These are phyloP conservation scores for Cutaneotrichosporon spelunceum DNA, from an alignment of 1,284 basidiomycete species.

Conservation along the genomic window DNA sequence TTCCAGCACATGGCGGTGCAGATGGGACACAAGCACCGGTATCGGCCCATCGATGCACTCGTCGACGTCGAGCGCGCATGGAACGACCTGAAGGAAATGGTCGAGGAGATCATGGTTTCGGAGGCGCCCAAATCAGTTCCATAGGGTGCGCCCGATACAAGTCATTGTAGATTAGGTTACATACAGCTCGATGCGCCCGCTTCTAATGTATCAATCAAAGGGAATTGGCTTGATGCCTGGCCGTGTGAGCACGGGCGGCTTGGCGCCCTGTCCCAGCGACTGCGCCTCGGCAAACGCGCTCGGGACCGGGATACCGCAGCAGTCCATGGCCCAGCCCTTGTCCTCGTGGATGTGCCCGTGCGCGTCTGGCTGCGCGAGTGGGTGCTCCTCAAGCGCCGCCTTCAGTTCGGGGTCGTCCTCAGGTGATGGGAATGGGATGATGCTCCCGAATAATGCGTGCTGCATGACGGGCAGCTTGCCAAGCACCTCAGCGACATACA, in stretches of 20 bases:
- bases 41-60: slow-evolving; percentile 21
- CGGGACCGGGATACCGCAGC: slow-evolving; percentile 85
- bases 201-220: slow-evolving; percentile 59
- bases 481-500: slow-evolving; percentile 94
- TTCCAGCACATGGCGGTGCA: slow-evolving; percentile 44
- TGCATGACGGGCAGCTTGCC: slow-evolving; percentile 94
- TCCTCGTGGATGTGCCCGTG: slow-evolving; percentile 66
- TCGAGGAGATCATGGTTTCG: not conserved
- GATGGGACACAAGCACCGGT: slow-evolving; percentile 34
- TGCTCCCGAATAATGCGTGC: slow-evolving; percentile 89
- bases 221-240: slow-evolving; percentile 74
- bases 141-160: not conserved
- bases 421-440: slow-evolving; percentile 62
- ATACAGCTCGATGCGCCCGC: not conserved
- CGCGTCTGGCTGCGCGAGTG: slow-evolving; percentile 54
- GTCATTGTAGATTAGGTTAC: slow-evolving; percentile 4
- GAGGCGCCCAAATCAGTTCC: not conserved
- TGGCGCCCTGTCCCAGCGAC: slow-evolving; percentile 50
- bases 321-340: slow-evolving; percentile 76
- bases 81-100: slow-evolving; percentile 4
- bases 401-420: slow-evolving; percentile 50
- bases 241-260: slow-evolving; percentile 47
- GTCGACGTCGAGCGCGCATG: slow-evolving; percentile 40
- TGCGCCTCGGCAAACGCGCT: slow-evolving; percentile 73
- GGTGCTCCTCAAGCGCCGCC: slow-evolving; percentile 51